Evolutionary conservation across 805 yeast species (phyloP), one percentile per base, ranked within the genome.

Genomic region (Saccharomycopsis fermentans): DNA sequence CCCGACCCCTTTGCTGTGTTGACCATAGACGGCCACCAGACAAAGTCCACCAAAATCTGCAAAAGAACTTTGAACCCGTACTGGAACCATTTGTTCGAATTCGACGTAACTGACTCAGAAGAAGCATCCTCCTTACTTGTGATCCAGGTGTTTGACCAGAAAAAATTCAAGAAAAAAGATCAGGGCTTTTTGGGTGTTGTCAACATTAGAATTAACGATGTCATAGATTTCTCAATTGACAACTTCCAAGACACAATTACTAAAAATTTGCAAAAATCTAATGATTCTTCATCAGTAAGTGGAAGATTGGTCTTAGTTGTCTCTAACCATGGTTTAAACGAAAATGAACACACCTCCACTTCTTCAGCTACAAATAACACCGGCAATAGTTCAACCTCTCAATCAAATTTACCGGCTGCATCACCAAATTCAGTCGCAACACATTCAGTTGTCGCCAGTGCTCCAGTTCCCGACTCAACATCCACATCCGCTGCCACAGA

Each of bases 1-100:
- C 99, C 99, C 1, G 99, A 94, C 71, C 99, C 99, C 11, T 94
- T 94, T 74, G 97, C 97, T 1, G 98, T 94, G 37, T 76, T 94
- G 62, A 92, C 98, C 12, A 91, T 94, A n/a, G 99, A 94, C 71
- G 98, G 98, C 3, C 84, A 88, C 21, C 99, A 94, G 70, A 94
- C 98, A 1, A 90, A 90, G 68, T 87, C 97, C 19, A 94, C 99
- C 1, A 83, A 90, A 55, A 94, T 96, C 37, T 94, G 95, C 34
- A 89, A 90, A 68, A 90, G 89, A 73, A 94, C 98, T 2, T 75
- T 92, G 65, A 90, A 94, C 68, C 99, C 99, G 11, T 94, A 91
- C 73, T 94, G 99, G 99, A 91, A 94, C 73, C 97, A 94, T 72
- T 75, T 87, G 1, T 94, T 92, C 68, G 81, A 81, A 58, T 90